These are phyloP conservation scores for Colletotrichum magnum DNA, from an alignment of 2,329 filamentous ascomycete species.

Conservation along the genomic window DNA sequence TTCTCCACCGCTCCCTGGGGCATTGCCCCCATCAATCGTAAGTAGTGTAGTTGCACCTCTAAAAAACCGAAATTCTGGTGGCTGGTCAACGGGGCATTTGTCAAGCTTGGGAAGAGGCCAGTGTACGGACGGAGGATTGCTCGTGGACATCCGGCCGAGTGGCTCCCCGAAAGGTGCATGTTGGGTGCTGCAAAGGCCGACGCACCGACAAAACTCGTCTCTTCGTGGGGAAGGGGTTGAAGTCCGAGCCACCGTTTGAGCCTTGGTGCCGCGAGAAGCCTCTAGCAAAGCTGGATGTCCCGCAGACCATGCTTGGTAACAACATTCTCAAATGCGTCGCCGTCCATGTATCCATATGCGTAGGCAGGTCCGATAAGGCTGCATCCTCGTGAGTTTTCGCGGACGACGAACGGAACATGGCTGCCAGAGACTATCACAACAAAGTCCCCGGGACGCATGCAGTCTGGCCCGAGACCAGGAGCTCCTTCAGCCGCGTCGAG, in stretches of 20 bases:
- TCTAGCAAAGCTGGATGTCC: constrained; percentile 18
- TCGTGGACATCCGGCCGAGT: neutral
- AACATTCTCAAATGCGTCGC: constrained; percentile 1
- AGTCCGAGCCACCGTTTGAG: constrained; percentile 14
- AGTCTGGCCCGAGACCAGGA: constrained; percentile 21
- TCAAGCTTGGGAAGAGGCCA: neutral
- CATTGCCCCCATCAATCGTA: neutral
- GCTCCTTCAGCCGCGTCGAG: neutral
- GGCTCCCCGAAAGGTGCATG: constrained; percentile 32
- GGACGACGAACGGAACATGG: constrained; percentile 17
- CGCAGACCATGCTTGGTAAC: constrained; percentile 5
- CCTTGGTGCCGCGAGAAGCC: constrained; percentile 4
- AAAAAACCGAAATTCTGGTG: constrained; percentile 24
- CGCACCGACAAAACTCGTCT: constrained; percentile 38
- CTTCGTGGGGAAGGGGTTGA: constrained; percentile 41
- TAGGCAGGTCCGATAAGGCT: constrained; percentile 17
- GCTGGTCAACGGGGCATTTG: constrained; percentile 34
- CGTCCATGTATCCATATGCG: constrained; percentile 17
- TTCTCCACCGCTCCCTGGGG: too few species aligned
- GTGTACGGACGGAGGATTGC: neutral
- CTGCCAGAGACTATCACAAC: constrained; percentile 18
- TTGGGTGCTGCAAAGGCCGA: constrained; percentile 40
- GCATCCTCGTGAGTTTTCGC: constrained; percentile 11
- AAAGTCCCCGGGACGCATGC: neutral
- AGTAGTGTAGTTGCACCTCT: neutral